Evolutionary conservation across 129 eudicot genomes (phyloP).

Genomic region (Lonicera japonica): DNA sequence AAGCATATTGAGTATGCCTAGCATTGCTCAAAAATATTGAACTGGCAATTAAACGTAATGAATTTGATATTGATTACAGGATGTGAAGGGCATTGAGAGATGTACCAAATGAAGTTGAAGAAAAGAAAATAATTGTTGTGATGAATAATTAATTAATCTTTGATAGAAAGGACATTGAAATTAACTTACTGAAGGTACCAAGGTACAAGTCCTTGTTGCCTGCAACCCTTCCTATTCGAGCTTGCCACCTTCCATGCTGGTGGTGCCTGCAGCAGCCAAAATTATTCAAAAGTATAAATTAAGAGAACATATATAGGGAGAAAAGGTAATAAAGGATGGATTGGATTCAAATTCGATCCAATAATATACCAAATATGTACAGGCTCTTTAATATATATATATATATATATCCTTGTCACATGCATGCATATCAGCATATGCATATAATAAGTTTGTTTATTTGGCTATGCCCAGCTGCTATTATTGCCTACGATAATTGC

Average conservation of each 20-base stretch:
- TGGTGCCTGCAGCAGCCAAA: slow-evolving; percentile 60
- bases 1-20: no score
- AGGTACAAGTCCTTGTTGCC: slow-evolving; percentile 99
- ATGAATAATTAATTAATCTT: not conserved
- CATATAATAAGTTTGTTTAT: no score
- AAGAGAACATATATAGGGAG: not conserved
- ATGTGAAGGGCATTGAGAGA: not conserved
- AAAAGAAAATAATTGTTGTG: not conserved
- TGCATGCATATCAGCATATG: slow-evolving; percentile 5
- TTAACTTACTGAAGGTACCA: slow-evolving; percentile 93
- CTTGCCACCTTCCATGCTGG: slow-evolving; percentile 99
- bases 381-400: no score
- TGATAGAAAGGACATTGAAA: not conserved
- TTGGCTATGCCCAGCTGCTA: not conserved
- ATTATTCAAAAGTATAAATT: not conserved
- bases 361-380: not conserved
- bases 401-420: not conserved
- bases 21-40: no score
- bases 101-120: not conserved
- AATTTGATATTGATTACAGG: no score
- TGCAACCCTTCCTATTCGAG: slow-evolving; percentile 97
- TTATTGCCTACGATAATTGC: slow-evolving; percentile 11
- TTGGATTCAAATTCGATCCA: not conserved
- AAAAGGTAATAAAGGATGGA: not conserved
- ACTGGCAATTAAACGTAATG: no score